Base-by-base conservation (phyloP, 345 rosid species). In the Erysimum cheiranthoides region DNA sequence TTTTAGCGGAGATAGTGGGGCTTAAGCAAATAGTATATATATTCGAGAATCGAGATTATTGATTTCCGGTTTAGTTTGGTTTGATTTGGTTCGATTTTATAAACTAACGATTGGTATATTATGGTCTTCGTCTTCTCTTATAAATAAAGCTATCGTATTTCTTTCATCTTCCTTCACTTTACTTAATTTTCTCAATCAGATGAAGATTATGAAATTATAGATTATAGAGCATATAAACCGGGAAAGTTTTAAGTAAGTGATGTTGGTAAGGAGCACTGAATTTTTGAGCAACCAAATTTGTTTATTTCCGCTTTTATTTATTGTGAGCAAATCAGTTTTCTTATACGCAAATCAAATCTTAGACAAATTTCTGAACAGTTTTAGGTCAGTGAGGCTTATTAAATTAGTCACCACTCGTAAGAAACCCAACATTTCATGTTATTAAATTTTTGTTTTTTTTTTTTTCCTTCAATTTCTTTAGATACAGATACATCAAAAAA, bases 1-100 rank as follows among this genome's bases (percentile, higher is more conserved):
- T 62, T 70, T 62, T 56, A 56, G 66, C 66, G 71, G 76, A 70
- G 51, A 46, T 38, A 17, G 71, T 45, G 75, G 66, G 67, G 40
- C 11, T 62, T 1, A 58, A n/a, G 13, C 21, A 59, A 18, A 51
- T 47, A 45, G 5, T 46, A 45, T 67, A 16, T 59, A 75, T 68
- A 18, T 68, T 45, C 50, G 9, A 68, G 34, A 18, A 60, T 45
- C 50, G 13, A 68, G 34, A 40, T 10, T 50, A 32, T 52, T 45
- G 34, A 53, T 47, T 58, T 61, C 34, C 34, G 77, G 68, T 75
- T 76, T 5, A 1, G 50, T 74, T 47, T 10, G 32, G 12, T 28
- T 66, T 21, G 25, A 21, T 21, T 67, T 5, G 47, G 52, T 54
- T 49, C 12, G 56, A 36, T 57, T 43, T 14, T 17, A 18, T 38